A percentile compares a stretch with the other conserved stretches of the same genome.
These are phyloP conservation scores for Kwoniella shandongensis DNA, from an alignment of 768 basidiomycete species.

Conservation along the genomic window DNA sequence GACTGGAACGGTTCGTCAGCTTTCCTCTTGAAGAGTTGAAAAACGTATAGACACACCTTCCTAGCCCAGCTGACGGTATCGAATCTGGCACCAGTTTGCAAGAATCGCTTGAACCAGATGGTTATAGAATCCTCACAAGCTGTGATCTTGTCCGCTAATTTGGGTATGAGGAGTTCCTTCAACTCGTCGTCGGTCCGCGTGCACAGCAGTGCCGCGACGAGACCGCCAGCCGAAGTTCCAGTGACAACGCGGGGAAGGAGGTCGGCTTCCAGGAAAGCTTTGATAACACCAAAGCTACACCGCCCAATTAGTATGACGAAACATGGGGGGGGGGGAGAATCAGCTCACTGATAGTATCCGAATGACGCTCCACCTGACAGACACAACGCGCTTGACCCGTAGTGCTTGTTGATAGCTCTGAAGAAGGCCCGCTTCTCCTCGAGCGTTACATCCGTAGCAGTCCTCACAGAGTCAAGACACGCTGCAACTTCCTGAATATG, in stretches of 20 bases:
- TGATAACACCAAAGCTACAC: conserved; percentile 72
- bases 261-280: conserved; percentile 82
- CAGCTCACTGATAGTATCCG: conserved; percentile 71
- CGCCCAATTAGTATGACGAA: conserved; percentile 58
- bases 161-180: conserved; percentile 70
- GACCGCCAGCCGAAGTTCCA: conserved; percentile 89
- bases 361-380: conserved; percentile 95
- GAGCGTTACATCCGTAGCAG: conserved; percentile 67
- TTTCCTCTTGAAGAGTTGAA: neutral
- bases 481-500: conserved; percentile 76
- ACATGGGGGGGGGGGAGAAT: neutral
- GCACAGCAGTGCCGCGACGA: conserved; percentile 68
- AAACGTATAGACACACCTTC: conserved; percentile 62
- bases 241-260: conserved; percentile 88
- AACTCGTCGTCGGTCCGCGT: conserved; percentile 88
- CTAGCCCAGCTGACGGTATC: conserved; percentile 85
- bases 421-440: conserved; percentile 94
- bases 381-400: conserved; percentile 87
- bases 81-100: conserved; percentile 90
- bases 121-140: conserved; percentile 60
- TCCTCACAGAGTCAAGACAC: conserved; percentile 73
- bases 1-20: conserved; percentile 57
- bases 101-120: conserved; percentile 60
- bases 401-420: conserved; percentile 80
- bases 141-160: conserved; percentile 74